These are phyloP conservation scores for Huntiella decipiens DNA, from an alignment of 2,329 filamentous ascomycete genomes.

Conservation along the genomic window DNA sequence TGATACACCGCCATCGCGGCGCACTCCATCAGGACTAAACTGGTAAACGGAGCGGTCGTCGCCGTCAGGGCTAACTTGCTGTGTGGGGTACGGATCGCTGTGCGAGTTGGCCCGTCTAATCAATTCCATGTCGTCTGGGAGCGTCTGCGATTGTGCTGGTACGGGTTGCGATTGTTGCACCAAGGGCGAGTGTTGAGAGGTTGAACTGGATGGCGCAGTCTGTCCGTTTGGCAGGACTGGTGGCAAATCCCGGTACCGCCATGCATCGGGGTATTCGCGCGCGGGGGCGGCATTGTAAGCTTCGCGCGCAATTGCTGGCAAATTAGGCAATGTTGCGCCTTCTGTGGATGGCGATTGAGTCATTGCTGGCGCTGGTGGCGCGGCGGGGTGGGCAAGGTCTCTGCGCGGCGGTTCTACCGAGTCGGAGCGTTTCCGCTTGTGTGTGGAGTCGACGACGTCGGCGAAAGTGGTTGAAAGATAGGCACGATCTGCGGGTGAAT, in stretches of 20 bases:
- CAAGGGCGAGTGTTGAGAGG: conserved; percentile 15
- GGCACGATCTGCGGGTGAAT: conserved; percentile 6
- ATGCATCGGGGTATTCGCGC: conserved; percentile 27
- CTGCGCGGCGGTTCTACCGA: conserved; percentile 33
- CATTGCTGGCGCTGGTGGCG: conserved; percentile 1
- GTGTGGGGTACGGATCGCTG: conserved; percentile 25
- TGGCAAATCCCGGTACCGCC: conserved; percentile 32
- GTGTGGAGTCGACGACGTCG: conserved; percentile 24
- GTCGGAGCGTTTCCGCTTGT: conserved; percentile 52
- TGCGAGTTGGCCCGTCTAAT: conserved; percentile 27
- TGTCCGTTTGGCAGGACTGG: conserved; percentile 13
- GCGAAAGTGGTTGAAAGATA: conserved; percentile 7
- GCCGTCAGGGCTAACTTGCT: conserved; percentile 6
- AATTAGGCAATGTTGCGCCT: background rate
- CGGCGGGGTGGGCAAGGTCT: conserved; percentile 17
- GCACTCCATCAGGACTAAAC: conserved; percentile 27
- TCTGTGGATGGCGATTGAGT: background rate
- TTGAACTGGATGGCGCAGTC: background rate
- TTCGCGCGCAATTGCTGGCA: conserved; percentile 16
- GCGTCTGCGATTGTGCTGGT: conserved; percentile 22
- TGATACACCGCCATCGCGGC: conserved; percentile 23
- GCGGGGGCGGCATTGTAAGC: conserved; percentile 22
- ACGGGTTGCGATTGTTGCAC: conserved; percentile 6
- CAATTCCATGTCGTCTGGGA: conserved; percentile 30
- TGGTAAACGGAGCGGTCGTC: conserved; percentile 16